Conservation (phyloP, 2,329 filamentous ascomycete species). For the Coniosporium uncinatum region DNA sequence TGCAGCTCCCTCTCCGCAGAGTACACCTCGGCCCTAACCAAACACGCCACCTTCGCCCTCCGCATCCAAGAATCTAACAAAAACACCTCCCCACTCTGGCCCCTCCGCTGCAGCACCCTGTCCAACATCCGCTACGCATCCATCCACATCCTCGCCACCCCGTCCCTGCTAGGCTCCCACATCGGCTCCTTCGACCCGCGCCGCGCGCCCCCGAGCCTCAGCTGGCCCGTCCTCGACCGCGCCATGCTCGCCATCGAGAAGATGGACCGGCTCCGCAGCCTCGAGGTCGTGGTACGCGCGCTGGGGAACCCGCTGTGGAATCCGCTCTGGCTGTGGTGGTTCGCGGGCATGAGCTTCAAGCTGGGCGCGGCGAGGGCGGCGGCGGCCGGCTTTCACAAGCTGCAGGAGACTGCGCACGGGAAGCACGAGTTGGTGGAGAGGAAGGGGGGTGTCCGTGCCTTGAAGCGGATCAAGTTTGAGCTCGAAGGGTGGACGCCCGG, state of each 20-base stretch:
- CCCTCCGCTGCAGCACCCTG: not conserved
- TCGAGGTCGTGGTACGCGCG: conserved; percentile 3
- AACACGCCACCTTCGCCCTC: not conserved
- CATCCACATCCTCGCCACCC: conserved; percentile 2
- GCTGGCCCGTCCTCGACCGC: conserved; percentile 3
- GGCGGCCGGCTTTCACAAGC: no score
- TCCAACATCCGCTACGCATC: not conserved
- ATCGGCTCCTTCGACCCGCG: conserved; percentile 4
- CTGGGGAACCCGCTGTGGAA: conserved; percentile 8
- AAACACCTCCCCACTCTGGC: not conserved
- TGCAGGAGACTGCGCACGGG: not conserved
- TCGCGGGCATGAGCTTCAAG: conserved; percentile 5
- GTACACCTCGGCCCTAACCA: not conserved
- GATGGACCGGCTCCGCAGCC: conserved; percentile 1
- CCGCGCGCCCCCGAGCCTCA: not conserved
- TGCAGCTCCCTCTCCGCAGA: not conserved
- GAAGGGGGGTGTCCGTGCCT: not conserved
- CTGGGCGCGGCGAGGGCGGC: not conserved
- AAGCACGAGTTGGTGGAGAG: not conserved
- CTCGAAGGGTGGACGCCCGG: not conserved
- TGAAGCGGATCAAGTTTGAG: not conserved
- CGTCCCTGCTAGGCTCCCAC: conserved; percentile 2
- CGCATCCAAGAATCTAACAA: not conserved
- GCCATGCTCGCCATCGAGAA: conserved; percentile 2
- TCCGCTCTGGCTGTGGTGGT: conserved; percentile 7